Percentiles rank a stretch among this genome's conserved stretches.
Evolutionary conservation across 1,139 yeast genomes (phyloP).

Genomic region (Saccharomyces hybrid): DNA sequence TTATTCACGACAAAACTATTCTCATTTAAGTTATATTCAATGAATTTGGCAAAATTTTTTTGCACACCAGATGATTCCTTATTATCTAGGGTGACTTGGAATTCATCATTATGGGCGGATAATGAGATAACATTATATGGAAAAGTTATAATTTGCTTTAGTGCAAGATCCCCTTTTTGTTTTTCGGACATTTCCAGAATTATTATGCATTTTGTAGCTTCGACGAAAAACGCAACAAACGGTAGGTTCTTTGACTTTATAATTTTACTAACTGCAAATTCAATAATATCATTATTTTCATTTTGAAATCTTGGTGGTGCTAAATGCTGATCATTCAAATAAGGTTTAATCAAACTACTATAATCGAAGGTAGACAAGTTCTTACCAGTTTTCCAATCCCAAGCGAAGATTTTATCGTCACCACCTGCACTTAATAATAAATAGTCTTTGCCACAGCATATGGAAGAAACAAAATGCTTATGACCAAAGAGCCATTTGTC

Average conservation of each 20-base stretch:
- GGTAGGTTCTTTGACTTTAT: constrained; percentile 30
- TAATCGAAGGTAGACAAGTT: constrained; percentile 46
- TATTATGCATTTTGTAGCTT: constrained; percentile 49
- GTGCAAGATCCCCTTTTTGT: constrained; percentile 27
- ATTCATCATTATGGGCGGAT: constrained; percentile 27
- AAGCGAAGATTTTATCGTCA: constrained; percentile 63
- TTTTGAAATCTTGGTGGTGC: constrained; percentile 63
- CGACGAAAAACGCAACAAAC: constrained; percentile 43
- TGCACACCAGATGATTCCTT: constrained; percentile 21
- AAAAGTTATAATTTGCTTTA: constrained; percentile 32
- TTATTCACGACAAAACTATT: constrained; percentile 34
- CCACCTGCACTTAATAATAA: constrained; percentile 83
- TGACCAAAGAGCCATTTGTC: constrained; percentile 87
- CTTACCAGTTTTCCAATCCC: constrained; percentile 65
- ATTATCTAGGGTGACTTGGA: constrained; percentile 45
- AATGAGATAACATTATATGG: constrained; percentile 33
- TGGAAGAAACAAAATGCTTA: constrained; percentile 64
- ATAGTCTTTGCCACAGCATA: constrained; percentile 43
- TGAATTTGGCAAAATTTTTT: constrained; percentile 31
- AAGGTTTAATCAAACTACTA: constrained; percentile 42
- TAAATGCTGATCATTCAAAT: constrained; percentile 49
- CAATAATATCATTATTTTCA: constrained; percentile 43
- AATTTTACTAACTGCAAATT: constrained; percentile 48
- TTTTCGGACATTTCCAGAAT: constrained; percentile 34
- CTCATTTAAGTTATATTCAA: constrained; percentile 29